phyloP scores from a whole-genome alignment of 305 asterid species.

The Stenogyne calaminthoides region DNA sequence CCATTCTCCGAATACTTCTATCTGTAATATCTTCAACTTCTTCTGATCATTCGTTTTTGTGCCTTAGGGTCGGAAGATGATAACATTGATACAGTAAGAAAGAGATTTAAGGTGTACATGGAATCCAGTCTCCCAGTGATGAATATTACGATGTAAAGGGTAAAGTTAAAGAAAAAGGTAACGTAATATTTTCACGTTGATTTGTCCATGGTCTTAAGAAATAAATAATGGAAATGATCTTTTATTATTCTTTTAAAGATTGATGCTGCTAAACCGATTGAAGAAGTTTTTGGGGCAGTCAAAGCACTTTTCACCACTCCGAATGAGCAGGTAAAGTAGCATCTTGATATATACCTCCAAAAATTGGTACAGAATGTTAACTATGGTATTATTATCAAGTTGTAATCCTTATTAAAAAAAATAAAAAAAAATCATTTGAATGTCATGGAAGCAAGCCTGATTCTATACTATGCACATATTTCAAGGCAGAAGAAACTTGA shows the following conservation, averaged over 20 bases:
- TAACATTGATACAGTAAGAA: slow-evolving; percentile 86
- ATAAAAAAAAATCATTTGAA: background rate
- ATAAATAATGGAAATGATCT: slow-evolving; percentile 12
- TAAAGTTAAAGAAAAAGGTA: slow-evolving; percentile 94
- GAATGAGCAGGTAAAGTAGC: slow-evolving; percentile 52
- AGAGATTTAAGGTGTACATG: slow-evolving; percentile 89
- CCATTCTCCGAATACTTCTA: background rate
- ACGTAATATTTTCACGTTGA: background rate
- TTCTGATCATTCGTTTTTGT: slow-evolving; percentile 7
- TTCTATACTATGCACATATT: background rate
- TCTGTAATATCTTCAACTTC: slow-evolving; percentile 2
- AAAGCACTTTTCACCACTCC: slow-evolving; percentile 63
- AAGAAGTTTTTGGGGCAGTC: slow-evolving; percentile 81
- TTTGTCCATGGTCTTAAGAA: slow-evolving; percentile 6
- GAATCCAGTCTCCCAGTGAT: slow-evolving; percentile 96
- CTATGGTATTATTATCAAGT: background rate
- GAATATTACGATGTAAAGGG: slow-evolving; percentile 80
- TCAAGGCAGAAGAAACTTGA: background rate
- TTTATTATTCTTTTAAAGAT: slow-evolving; percentile 48
- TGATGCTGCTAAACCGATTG: slow-evolving; percentile 73
- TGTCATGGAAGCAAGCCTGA: background rate
- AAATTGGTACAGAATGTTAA: background rate
- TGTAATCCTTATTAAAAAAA: background rate
- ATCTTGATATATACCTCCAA: background rate
- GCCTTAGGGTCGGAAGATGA: slow-evolving; percentile 94